These are phyloP conservation scores for Phyllostachys edulis DNA, from an alignment of 176 grass and related monocot genomes.

Conservation along the genomic window DNA sequence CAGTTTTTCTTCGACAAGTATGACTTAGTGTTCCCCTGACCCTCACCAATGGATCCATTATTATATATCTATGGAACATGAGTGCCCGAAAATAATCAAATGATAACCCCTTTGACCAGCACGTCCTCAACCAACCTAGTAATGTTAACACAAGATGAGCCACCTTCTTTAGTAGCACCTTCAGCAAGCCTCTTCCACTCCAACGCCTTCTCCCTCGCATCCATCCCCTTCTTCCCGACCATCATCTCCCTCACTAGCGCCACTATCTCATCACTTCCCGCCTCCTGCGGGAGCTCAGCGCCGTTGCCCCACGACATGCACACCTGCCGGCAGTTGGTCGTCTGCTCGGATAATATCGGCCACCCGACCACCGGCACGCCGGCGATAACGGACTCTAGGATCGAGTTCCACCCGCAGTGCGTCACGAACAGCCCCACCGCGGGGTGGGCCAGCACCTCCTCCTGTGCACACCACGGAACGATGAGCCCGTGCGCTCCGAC, in stretches of 20 bases:
- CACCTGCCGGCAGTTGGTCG: conserved; percentile 34
- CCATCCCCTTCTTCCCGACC: conserved; percentile 18
- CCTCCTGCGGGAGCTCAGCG: conserved; percentile 9
- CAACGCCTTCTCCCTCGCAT: neutral
- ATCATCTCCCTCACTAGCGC: conserved; percentile 44
- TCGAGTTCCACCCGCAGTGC: conserved; percentile 33
- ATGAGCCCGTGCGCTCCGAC: conserved; percentile 25
- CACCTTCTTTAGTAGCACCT: neutral
- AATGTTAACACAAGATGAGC: neutral
- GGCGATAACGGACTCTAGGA: neutral
- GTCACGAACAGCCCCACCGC: conserved; percentile 60
- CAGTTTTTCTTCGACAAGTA: too few species aligned
- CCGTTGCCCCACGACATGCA: conserved; percentile 30
- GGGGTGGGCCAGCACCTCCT: conserved; percentile 37
- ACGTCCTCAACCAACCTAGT: neutral
- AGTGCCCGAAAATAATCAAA: neutral
- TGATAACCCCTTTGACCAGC: neutral
- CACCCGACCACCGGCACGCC: conserved; percentile 27
- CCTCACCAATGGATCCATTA: too few species aligned
- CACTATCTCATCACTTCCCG: conserved; percentile 1
- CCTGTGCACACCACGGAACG: conserved; percentile 33
- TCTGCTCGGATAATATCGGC: conserved; percentile 35
- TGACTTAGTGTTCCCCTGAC: too few species aligned
- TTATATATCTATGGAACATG: too few species aligned
- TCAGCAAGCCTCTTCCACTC: neutral